These are phyloP conservation scores for Umbelopsis isabellina DNA, from an alignment of 192 early-diverging fungal species.

Conservation along the genomic window DNA sequence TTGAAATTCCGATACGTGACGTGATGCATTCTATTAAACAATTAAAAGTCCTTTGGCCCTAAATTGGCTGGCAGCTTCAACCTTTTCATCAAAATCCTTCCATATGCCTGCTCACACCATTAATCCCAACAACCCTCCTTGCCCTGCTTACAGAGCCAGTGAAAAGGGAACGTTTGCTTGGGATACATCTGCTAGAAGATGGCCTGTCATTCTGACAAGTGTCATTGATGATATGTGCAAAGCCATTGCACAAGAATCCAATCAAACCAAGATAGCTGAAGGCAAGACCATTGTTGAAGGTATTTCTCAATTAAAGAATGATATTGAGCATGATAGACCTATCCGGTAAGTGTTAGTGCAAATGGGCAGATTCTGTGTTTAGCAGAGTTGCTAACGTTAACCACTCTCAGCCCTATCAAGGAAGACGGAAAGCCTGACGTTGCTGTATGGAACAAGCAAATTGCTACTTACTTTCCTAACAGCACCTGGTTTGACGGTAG, in stretches of 20 bases:
- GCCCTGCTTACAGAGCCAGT: conserved; percentile 62
- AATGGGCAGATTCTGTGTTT: neutral
- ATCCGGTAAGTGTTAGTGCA: conserved; percentile 40
- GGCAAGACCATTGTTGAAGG: conserved; percentile 68
- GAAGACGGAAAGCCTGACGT: conserved; percentile 61
- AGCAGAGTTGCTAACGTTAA: neutral
- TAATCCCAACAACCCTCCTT: conserved; percentile 56
- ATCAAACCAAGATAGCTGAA: conserved; percentile 53
- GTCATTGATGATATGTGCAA: conserved; percentile 74
- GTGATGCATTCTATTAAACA: too few species aligned
- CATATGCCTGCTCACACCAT: conserved; percentile 23
- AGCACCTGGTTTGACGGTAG: conserved; percentile 76
- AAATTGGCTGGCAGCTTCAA: neutral
- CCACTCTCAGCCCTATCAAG: conserved; percentile 43
- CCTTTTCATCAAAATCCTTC: neutral
- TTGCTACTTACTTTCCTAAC: conserved; percentile 53
- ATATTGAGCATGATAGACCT: conserved; percentile 67
- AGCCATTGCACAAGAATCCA: conserved; percentile 36
- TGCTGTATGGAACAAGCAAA: conserved; percentile 65
- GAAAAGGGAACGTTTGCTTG: conserved; percentile 78
- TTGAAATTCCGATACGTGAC: too few species aligned
- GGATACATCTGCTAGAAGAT: conserved; percentile 69
- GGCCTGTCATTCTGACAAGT: conserved; percentile 85
- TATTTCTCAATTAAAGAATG: conserved; percentile 72
- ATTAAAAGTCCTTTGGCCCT: too few species aligned